Evolutionary conservation across 495 filamentous ascomycete species (phyloP).

Genomic region (Aspergillus wentii): DNA sequence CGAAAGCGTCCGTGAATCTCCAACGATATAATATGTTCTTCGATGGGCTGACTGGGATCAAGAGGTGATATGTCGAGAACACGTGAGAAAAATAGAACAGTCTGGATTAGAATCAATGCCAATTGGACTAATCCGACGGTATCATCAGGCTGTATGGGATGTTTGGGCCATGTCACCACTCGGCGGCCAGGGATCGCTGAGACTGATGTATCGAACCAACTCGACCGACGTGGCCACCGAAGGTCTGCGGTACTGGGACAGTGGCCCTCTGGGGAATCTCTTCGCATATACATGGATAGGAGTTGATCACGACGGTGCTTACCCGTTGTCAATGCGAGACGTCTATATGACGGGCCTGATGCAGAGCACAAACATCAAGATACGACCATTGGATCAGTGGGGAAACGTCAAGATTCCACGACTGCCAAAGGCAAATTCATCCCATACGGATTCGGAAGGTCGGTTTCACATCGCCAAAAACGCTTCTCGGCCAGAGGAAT

Average conservation of each 20-base stretch:
- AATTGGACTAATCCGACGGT: too few relatives aligned
- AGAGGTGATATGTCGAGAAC: too few relatives aligned
- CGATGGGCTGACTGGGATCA: too few relatives aligned
- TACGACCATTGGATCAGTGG: conserved; percentile 9
- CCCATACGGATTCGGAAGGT: conserved; percentile 2
- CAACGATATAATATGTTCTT: too few relatives aligned
- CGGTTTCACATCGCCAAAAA: conserved; percentile 9
- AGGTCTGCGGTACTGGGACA: conserved; percentile 12
- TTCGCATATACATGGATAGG: conserved; percentile 2
- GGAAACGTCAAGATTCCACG: conserved; percentile 13
- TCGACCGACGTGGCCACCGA: conserved; percentile 1
- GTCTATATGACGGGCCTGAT: conserved; percentile 10
- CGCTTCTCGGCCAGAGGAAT: not conserved
- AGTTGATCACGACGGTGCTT: conserved; percentile 4
- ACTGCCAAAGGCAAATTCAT: conserved; percentile 3
- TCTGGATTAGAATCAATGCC: too few relatives aligned
- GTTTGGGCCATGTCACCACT: conserved; percentile 11
- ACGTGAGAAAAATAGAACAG: too few relatives aligned
- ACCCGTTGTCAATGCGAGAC: conserved; percentile 11
- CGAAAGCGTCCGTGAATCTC: too few relatives aligned
- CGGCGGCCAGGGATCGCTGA: conserved; percentile 6
- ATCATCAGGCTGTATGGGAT: too few relatives aligned
- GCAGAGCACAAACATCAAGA: conserved; percentile 7
- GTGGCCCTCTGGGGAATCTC: conserved; percentile 10
- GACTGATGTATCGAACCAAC: conserved; percentile 7